These are phyloP conservation scores for Chaetomium olivaceum DNA, from an alignment of 2,329 filamentous ascomycete genomes.

Conservation along the genomic window DNA sequence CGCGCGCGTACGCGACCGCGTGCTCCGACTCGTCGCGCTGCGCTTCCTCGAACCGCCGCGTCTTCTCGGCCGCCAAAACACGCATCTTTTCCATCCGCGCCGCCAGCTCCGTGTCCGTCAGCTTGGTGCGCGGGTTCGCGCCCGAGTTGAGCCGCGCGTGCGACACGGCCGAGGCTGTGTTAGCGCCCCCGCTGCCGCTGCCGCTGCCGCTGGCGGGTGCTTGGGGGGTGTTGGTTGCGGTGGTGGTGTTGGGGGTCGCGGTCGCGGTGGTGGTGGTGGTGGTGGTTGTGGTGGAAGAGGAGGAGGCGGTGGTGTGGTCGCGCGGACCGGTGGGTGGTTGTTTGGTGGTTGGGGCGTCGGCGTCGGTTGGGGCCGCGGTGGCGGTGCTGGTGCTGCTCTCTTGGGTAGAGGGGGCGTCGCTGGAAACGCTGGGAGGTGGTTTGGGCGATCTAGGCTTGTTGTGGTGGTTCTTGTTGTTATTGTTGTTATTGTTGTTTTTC, in stretches of 20 bases:
- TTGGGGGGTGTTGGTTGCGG: background rate
- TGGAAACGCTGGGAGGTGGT: slow-evolving; percentile 2
- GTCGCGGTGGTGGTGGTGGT: background rate
- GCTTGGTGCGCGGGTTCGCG: slow-evolving; percentile 60
- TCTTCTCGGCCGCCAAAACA: slow-evolving; percentile 58
- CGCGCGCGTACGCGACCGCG: slow-evolving; percentile 54
- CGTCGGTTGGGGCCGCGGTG: background rate
- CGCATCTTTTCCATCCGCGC: slow-evolving; percentile 64
- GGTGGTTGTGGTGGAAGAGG: slow-evolving; percentile 2
- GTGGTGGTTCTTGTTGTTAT: slow-evolving; percentile 4
- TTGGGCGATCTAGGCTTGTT: background rate
- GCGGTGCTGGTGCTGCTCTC: slow-evolving; percentile 1
- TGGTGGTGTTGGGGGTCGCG: background rate
- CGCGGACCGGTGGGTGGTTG: slow-evolving; percentile 16
- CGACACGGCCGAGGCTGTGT: slow-evolving; percentile 37
- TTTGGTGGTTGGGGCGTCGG: background rate
- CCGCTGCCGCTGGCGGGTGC: background rate
- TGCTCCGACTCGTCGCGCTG: slow-evolving; percentile 59
- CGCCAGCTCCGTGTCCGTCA: slow-evolving; percentile 59
- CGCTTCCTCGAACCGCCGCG: slow-evolving; percentile 59
- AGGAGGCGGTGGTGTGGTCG: slow-evolving; percentile 8
- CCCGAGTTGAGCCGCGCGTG: slow-evolving; percentile 54
- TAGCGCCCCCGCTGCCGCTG: slow-evolving; percentile 27
- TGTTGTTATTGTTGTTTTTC: slow-evolving; percentile 20
- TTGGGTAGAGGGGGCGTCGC: background rate